Percentiles rank a stretch among this genome's conserved stretches.
These are phyloP conservation scores for Talaromyces proteolyticus DNA, from an alignment of 495 filamentous ascomycete genomes.

Conservation along the genomic window DNA sequence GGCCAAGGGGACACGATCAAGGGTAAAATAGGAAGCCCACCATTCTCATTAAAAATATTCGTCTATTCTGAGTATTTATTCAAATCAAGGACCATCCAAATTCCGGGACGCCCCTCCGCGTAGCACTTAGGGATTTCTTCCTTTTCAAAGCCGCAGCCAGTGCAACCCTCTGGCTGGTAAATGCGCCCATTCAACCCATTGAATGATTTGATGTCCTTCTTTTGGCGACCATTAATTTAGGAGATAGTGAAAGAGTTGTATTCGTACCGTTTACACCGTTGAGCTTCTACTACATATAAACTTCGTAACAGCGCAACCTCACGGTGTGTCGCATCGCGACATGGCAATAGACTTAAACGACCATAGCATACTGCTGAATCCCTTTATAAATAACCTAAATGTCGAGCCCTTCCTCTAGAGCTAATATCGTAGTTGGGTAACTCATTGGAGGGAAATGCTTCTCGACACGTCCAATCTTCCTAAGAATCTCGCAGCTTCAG, in stretches of 20 bases:
- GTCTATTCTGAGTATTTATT: constrained; percentile 7
- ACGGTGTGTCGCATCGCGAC: too few species aligned
- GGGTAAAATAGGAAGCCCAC: not conserved
- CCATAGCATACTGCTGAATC: not conserved
- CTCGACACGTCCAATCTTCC: constrained; percentile 42
- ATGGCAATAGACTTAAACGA: too few species aligned
- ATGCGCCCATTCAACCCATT: constrained; percentile 55
- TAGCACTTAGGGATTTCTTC: constrained; percentile 52
- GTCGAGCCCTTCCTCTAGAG: constrained; percentile 41
- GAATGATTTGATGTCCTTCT: too few species aligned
- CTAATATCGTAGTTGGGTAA: constrained; percentile 43
- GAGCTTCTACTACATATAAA: too few species aligned
- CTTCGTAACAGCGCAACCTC: too few species aligned
- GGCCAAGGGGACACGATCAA: constrained; percentile 11
- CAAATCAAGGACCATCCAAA: constrained; percentile 48
- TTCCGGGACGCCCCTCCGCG: constrained; percentile 44
- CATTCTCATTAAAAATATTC: not conserved
- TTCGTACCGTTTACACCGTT: too few species aligned
- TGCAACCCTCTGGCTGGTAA: constrained; percentile 42
- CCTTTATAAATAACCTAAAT: not conserved
- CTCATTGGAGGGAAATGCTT: constrained; percentile 57
- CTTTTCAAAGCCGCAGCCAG: constrained; percentile 40
- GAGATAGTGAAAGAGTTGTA: too few species aligned
- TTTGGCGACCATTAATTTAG: too few species aligned
- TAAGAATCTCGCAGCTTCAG: constrained; percentile 33